Percentiles rank a stretch among this genome's conserved stretches.
phyloP scores from a whole-genome alignment of 2,329 filamentous ascomycete genomes.

The Aspergillus sp. region DNA sequence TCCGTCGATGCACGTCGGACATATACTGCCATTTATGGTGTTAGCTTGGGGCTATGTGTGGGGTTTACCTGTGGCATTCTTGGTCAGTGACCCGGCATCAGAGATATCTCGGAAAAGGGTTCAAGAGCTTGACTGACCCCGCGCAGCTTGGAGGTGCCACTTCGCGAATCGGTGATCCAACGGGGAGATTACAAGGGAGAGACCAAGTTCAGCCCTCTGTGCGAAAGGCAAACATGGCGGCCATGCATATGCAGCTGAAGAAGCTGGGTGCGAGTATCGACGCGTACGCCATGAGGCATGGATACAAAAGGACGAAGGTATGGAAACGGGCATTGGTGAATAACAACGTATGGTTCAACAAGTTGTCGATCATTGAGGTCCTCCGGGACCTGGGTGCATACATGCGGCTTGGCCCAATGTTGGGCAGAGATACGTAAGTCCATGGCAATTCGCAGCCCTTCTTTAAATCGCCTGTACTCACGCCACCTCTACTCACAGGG shows the following conservation, averaged over 20 bases:
- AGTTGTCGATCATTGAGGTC: conserved; percentile 63
- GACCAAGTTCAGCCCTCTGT: conserved; percentile 28
- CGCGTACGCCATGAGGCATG: conserved; percentile 54
- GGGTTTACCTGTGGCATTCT: conserved; percentile 38
- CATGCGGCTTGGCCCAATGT: conserved; percentile 75
- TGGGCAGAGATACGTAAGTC: conserved; percentile 76
- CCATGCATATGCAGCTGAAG: conserved; percentile 44
- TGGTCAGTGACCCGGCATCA: conserved; percentile 27
- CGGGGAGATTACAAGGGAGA: conserved; percentile 35
- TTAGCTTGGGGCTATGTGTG: conserved; percentile 43
- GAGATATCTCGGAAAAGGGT: no score
- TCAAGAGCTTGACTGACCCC: conserved; percentile 10
- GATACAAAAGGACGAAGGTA: conserved; percentile 54
- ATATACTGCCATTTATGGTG: conserved; percentile 46
- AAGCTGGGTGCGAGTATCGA: conserved; percentile 69
- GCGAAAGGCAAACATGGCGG: conserved; percentile 40
- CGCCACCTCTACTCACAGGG: conserved; percentile 39
- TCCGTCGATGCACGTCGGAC: conserved; percentile 43
- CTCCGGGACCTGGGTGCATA: conserved; percentile 63
- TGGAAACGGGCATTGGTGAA: conserved; percentile 64
- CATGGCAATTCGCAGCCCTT: conserved; percentile 1
- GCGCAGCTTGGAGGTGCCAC: conserved; percentile 41
- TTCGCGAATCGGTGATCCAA: conserved; percentile 40
- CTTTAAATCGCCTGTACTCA: conserved; percentile 2
- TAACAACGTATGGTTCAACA: conserved; percentile 77